Conservation (phyloP, 139 green algal genomes). For the Chlamydomonas schloesseri region DNA sequence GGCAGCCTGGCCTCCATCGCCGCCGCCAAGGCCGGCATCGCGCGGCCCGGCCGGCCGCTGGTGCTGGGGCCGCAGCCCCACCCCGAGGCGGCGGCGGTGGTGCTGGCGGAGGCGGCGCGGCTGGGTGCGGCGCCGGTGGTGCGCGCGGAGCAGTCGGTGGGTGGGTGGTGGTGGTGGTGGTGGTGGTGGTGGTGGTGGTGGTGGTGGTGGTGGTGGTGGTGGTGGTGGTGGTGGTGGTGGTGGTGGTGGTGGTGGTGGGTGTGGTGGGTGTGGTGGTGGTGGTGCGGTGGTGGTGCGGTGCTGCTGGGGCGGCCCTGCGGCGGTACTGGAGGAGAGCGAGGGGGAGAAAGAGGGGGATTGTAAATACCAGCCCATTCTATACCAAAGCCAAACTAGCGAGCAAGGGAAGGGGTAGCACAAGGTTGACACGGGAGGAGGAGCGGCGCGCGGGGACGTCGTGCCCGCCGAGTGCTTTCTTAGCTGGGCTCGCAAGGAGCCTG, state of each 20-base stretch:
- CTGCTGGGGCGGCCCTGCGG: too few species aligned
- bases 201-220: too few species aligned
- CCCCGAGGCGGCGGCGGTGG: constrained; percentile 48
- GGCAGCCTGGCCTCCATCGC: constrained; percentile 77
- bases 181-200: background rate
- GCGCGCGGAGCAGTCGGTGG: constrained; percentile 47
- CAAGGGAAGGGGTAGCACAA: too few species aligned
- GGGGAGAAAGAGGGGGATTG: too few species aligned
- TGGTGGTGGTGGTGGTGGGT: background rate
- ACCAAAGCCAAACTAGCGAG: too few species aligned
- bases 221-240: too few species aligned
- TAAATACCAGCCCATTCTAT: too few species aligned
- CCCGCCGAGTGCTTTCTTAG: too few species aligned
- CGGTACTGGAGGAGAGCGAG: too few species aligned
- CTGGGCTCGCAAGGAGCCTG: too few species aligned
- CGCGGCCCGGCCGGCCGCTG: constrained; percentile 71
- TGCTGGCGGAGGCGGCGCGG: constrained; percentile 44
- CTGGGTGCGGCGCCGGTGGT: constrained; percentile 35
- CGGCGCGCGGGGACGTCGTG: too few species aligned
- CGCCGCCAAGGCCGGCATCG: constrained; percentile 85
- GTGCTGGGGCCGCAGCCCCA: constrained; percentile 76
- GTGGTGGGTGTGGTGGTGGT: background rate
- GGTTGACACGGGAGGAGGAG: too few species aligned
- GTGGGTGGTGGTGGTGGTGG: background rate
- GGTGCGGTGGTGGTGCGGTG: background rate